Conservation (phyloP, 805 yeast species). For the Kazachstania viticola region DNA sequence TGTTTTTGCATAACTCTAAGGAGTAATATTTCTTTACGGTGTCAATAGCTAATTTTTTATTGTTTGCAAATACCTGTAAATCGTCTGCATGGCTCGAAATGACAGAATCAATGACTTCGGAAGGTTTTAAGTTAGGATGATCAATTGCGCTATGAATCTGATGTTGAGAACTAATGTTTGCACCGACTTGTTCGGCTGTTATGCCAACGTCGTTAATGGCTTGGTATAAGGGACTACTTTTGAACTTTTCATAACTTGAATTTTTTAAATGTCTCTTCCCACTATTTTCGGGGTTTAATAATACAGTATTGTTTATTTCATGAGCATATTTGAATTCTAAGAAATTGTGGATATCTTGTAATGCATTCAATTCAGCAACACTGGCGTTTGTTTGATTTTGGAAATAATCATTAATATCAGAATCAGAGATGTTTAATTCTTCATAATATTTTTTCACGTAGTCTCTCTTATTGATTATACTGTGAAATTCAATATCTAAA, state of each 20-base stretch:
- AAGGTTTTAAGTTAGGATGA: constrained; percentile 44
- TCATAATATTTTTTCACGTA: constrained; percentile 47
- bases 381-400: constrained; percentile 38
- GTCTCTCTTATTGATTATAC: constrained; percentile 62
- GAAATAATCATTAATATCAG: constrained; percentile 44
- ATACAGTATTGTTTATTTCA: constrained; percentile 29
- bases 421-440: constrained; percentile 45
- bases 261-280: constrained; percentile 49
- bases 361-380: constrained; percentile 49
- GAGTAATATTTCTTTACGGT: constrained; percentile 69
- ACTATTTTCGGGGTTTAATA: constrained; percentile 15
- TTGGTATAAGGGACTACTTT: constrained; percentile 49
- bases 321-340: constrained; percentile 55
- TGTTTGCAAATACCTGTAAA: constrained; percentile 33
- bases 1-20: constrained; percentile 71
- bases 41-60: constrained; percentile 49
- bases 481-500: constrained; percentile 80
- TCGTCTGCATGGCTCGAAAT: constrained; percentile 25
- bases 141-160: constrained; percentile 68
- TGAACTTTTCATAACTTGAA: constrained; percentile 54
- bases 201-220: constrained; percentile 66
- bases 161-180: constrained; percentile 57
- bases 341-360: constrained; percentile 78
- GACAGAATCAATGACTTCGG: constrained; percentile 40
- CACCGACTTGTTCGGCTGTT: constrained; percentile 70